A percentile compares a stretch with the other conserved stretches of the same genome.
phyloP scores from a whole-genome alignment of 495 filamentous ascomycete genomes.

The Opeltia flavorubescens region DNA sequence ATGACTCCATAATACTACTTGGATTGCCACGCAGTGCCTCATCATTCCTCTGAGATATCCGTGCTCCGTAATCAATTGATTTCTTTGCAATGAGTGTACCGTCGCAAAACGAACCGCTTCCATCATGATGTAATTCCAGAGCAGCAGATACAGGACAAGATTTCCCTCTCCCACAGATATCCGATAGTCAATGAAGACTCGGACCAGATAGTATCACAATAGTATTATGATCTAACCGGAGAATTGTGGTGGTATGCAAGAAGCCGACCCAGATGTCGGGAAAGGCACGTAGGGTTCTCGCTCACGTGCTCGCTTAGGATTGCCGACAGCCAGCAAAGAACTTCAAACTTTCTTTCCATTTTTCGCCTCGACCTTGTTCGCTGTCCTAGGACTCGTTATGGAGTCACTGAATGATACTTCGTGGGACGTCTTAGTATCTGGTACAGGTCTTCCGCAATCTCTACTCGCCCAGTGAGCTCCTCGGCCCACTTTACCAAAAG shows the following conservation, averaged over 20 bases:
- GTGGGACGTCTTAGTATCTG: conserved; percentile 87
- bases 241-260: conserved; percentile 11
- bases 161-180: conserved; percentile 52
- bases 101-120: conserved; percentile 57
- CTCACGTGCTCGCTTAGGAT: conserved; percentile 7
- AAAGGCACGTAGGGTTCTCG: no score
- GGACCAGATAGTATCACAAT: conserved; percentile 19
- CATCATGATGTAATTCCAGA: conserved; percentile 69
- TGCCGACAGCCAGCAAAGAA: conserved; percentile 6
- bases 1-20: no score
- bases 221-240: conserved; percentile 24
- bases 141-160: conserved; percentile 91
- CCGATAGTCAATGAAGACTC: conserved; percentile 59
- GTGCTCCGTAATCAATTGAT: neutral
- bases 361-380: conserved; percentile 7
- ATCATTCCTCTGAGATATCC: no score
- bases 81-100: neutral
- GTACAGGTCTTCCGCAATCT: conserved; percentile 81
- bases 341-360: conserved; percentile 3
- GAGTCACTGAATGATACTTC: conserved; percentile 62
- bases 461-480: conserved; percentile 78
- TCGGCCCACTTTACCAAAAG: conserved; percentile 9
- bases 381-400: conserved; percentile 41
- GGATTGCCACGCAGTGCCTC: no score
- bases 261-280: neutral